Evolutionary conservation across 352 stramenopile species (phyloP).

Genomic region (Elongisporangium senticosum): DNA sequence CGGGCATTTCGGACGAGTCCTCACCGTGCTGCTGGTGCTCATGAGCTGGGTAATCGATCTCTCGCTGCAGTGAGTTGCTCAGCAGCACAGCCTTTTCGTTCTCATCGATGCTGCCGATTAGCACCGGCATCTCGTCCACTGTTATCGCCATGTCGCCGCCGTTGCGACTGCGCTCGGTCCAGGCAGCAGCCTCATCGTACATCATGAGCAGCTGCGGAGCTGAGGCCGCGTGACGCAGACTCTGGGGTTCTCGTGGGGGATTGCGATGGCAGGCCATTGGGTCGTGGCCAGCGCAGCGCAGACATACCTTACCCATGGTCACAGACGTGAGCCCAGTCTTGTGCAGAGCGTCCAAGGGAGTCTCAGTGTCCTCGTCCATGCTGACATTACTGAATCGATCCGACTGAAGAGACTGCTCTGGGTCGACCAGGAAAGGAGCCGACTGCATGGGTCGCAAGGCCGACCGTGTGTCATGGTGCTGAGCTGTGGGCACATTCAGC

Average conservation of each 20-base stretch:
- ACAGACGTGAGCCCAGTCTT: slow-evolving; percentile 21
- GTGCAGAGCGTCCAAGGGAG: too few relatives aligned
- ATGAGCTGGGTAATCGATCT: slow-evolving; percentile 10
- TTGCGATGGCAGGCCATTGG: too few relatives aligned
- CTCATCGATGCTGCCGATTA: slow-evolving; percentile 6
- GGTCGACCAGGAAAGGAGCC: too few relatives aligned
- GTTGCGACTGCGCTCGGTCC: too few relatives aligned
- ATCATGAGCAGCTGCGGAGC: slow-evolving; percentile 1
- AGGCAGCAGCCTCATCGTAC: too few relatives aligned
- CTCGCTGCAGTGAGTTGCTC: slow-evolving; percentile 1
- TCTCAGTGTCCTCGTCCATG: not conserved
- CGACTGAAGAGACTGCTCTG: too few relatives aligned
- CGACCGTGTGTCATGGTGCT: slow-evolving; percentile 5
- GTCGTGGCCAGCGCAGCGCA: slow-evolving; percentile 17
- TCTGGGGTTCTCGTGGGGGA: too few relatives aligned
- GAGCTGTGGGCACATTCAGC: slow-evolving; percentile 33
- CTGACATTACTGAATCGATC: not conserved
- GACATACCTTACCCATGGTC: slow-evolving; percentile 57
- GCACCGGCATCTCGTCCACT: slow-evolving; percentile 3
- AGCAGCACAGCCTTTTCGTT: not conserved
- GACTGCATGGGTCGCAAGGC: too few relatives aligned
- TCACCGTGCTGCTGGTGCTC: slow-evolving; percentile 7
- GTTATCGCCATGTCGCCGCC: too few relatives aligned
- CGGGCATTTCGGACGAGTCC: too few relatives aligned
- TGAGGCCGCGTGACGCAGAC: too few relatives aligned